Evolutionary conservation across 805 yeast genomes (phyloP).

Genomic region (Candida multigemmis): DNA sequence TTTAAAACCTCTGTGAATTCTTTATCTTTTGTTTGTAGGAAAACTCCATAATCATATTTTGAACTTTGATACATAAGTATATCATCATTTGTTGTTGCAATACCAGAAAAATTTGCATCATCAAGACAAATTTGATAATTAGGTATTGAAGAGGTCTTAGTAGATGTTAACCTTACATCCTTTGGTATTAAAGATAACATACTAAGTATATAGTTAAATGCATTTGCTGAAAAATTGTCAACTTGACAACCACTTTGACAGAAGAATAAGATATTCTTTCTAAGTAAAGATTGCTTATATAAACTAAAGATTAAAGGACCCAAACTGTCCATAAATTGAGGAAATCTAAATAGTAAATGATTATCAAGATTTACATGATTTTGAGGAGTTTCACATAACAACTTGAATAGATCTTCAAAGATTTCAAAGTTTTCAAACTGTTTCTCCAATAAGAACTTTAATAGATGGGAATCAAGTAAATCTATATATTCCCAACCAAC

Average conservation of each 20-base stretch:
- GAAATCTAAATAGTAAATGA: conserved; percentile 35
- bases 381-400: conserved; percentile 5
- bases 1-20: conserved; percentile 3
- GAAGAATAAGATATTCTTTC: conserved; percentile 47
- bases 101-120: conserved; percentile 26
- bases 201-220: conserved; percentile 50
- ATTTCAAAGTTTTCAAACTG: conserved; percentile 5
- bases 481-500: conserved; percentile 31
- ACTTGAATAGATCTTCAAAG: conserved; percentile 9
- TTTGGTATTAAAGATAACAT: conserved; percentile 57
- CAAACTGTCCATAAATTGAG: conserved; percentile 35
- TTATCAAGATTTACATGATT: conserved; percentile 12
- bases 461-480: conserved; percentile 15
- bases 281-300: conserved; percentile 53
- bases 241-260: conserved; percentile 16
- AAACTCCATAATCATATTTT: conserved; percentile 38
- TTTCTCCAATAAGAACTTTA: conserved; percentile 8
- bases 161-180: conserved; percentile 27
- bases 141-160: conserved; percentile 27
- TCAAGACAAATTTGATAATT: conserved; percentile 56
- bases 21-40: conserved; percentile 10
- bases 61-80: conserved; percentile 45
- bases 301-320: conserved; percentile 62
- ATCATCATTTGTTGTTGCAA: conserved; percentile 62
- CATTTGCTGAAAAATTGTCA: conserved; percentile 19